These are phyloP conservation scores for Sphaerulina populicola DNA, from an alignment of 2,329 filamentous ascomycete genomes.

Conservation along the genomic window DNA sequence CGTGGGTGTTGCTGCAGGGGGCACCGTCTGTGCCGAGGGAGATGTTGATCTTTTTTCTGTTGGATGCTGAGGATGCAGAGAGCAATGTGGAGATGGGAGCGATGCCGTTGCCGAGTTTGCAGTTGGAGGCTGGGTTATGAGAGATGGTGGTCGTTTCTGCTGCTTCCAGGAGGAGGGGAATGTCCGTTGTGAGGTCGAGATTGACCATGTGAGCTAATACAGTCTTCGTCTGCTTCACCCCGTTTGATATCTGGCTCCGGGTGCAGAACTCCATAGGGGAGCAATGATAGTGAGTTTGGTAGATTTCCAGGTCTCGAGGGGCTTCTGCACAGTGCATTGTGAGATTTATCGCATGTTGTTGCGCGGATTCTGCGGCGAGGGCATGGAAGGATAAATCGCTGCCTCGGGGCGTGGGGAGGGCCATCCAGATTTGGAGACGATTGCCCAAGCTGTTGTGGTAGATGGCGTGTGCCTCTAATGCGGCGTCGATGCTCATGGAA, in stretches of 20 bases:
- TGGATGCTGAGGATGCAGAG: conserved; percentile 10
- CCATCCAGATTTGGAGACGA: conserved; percentile 5
- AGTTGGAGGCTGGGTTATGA: conserved; percentile 46
- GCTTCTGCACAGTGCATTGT: conserved; percentile 27
- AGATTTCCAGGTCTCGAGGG: conserved; percentile 26
- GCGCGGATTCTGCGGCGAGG: conserved; percentile 20
- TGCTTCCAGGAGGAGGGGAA: conserved; percentile 31
- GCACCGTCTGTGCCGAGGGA: conserved; percentile 47
- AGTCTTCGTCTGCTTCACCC: conserved; percentile 32
- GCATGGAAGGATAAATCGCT: neutral
- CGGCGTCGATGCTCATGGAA: conserved; percentile 1
- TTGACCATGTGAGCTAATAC: conserved; percentile 49
- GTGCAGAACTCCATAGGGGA: conserved; percentile 42
- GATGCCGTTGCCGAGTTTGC: conserved; percentile 46
- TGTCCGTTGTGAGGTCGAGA: conserved; percentile 38
- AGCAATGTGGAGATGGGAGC: conserved; percentile 42
- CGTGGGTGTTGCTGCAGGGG: conserved; percentile 46
- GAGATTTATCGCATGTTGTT: conserved; percentile 31
- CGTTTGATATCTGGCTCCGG: neutral
- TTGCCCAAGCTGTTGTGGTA: neutral
- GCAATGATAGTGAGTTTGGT: conserved; percentile 28
- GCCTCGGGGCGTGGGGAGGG: conserved; percentile 2
- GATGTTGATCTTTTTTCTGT: conserved; percentile 38
- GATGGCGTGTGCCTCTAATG: neutral
- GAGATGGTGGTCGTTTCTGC: conserved; percentile 41